A percentile compares a stretch with the other conserved stretches of the same genome.
Evolutionary conservation across 768 basidiomycete species (phyloP).

Genomic region (Suillus subalutaceus): DNA sequence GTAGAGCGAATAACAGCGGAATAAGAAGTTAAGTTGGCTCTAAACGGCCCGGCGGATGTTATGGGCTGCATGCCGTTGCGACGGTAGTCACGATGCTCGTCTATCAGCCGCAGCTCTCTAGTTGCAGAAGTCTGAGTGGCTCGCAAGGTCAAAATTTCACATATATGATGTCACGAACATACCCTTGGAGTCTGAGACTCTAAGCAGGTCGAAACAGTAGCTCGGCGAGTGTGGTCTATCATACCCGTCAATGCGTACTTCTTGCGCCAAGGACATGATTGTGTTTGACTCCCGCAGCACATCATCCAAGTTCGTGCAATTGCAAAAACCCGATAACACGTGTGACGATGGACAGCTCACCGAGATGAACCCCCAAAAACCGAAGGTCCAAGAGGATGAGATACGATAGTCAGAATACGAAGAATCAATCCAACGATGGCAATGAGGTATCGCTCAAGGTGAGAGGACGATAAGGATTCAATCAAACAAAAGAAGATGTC

Average conservation of each 20-base stretch:
- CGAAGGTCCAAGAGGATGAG: not conserved
- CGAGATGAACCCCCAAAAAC: not conserved
- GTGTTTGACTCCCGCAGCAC: not conserved
- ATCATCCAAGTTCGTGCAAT: not conserved
- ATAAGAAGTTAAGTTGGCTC: not conserved
- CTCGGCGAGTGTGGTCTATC: not conserved
- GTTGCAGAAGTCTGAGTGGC: not conserved
- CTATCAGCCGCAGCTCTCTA: not conserved
- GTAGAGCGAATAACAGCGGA: not conserved
- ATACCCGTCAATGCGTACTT: not conserved
- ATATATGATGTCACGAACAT: not conserved
- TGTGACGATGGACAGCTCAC: not conserved
- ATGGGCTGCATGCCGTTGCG: not conserved
- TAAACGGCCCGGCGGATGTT: not conserved
- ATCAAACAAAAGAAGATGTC: not conserved
- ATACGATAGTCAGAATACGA: not conserved
- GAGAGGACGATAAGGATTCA: slow-evolving; percentile 9
- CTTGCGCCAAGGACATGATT: not conserved
- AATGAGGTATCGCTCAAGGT: not conserved
- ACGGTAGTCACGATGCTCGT: not conserved
- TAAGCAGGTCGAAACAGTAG: too few species aligned
- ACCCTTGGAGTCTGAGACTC: too few species aligned
- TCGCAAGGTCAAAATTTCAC: not conserved
- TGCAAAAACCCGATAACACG: not conserved
- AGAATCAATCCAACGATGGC: not conserved